Base-by-base conservation (phyloP, 2,329 filamentous ascomycete species). In the Cryphonectria naterciae region DNA sequence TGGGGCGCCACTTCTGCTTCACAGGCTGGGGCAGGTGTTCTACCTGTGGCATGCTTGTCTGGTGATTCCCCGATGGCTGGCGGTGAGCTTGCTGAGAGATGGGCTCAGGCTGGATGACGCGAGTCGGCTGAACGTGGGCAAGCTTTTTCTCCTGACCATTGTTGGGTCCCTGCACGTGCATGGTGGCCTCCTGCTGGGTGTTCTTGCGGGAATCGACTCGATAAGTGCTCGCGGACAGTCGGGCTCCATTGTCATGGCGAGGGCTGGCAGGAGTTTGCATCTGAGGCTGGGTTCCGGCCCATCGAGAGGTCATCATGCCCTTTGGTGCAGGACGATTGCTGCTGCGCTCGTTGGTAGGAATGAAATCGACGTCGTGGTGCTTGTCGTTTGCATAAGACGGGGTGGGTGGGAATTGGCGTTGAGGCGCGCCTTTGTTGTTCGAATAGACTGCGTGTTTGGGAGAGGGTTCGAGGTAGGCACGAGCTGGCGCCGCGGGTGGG, bases 1-100 rank as follows among this genome's bases (percentile, higher is more conserved):
- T 68, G 60, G 71, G 69, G 0, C 58, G 66, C 71, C 69, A 71
- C 58, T 68, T 64, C 10, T 58, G 25, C 41, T 68, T 39, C 10
- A 54, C 19, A 15, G 37, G n/a, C 46, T 19, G 32, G 35, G 52
- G 37, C 43, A 8, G 43, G 28, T 35, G 28, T 11, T 10, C 28
- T 15, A 4, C 28, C n/a, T n/a, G 15, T 8, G 28, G 25, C 43
- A 35, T 52, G 43, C 5, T 32, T 8, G 8, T 13, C 63, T n/a
- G 25, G 5, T 10, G 39, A 19, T 66, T 56, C 2, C 17, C 58
- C 25, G 22, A 19, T 11, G 22, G n/a, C 17, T 43, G 32, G 8
- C 46, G 1, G 25, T n/a, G 32, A 8, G 54, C 39, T 54, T 52
- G 49, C 25, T 39, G 25, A 39, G 19, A 4, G 2, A 13, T 39